Base-by-base conservation (phyloP, 345 rosid species). In the Ceriops tagal region DNA sequence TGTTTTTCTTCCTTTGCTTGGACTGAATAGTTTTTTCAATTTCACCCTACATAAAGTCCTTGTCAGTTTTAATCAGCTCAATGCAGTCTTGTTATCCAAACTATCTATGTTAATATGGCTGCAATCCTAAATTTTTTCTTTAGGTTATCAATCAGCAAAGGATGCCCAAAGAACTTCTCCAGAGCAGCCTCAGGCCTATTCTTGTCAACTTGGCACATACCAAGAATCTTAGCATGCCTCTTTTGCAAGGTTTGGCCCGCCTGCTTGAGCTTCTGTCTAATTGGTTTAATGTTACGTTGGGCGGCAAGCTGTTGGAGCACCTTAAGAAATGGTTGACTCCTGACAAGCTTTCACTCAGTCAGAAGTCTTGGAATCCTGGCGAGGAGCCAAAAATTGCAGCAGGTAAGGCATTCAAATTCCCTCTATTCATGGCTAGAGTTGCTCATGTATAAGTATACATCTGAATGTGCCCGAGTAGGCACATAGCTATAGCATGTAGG, bases 351-450 rank as follows among this genome's bases (percentile, higher is more conserved):
- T 89, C 91, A 64, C 96, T 90, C 83, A 88, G 84, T 74, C 86
- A 81, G 82, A 95, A 95, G 79, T 85, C 93, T 79, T 92, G 99
- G 97, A 95, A 95, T 79, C 84, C 96, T 72, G 99, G 99, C 71
- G 99, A 95, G 82, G 99, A 95, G 83, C 96, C 99, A 39, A 95
- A 95, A 86, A 92, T 95, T 68, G 99, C 99, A 69, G 92, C 98
- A 56, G 98, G 99, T 92, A 86, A 69, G 65, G 60, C 58, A 64
- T 78, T 66, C 62, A 56, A 15, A 11, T 37, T 39, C 37, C 64
- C 32, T 67, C 47, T 64, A 19, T 21, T 55, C 43, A 53, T 26
- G 24, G 57, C 21, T 47, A 52, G 19, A 66, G 64, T 67, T 71
- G 26, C 34, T 59, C 34, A 28, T 39, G 9, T 53, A 34, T 32